Conservation (phyloP, 208 protist genomes). For the Novymonas esmeraldas region DNA sequence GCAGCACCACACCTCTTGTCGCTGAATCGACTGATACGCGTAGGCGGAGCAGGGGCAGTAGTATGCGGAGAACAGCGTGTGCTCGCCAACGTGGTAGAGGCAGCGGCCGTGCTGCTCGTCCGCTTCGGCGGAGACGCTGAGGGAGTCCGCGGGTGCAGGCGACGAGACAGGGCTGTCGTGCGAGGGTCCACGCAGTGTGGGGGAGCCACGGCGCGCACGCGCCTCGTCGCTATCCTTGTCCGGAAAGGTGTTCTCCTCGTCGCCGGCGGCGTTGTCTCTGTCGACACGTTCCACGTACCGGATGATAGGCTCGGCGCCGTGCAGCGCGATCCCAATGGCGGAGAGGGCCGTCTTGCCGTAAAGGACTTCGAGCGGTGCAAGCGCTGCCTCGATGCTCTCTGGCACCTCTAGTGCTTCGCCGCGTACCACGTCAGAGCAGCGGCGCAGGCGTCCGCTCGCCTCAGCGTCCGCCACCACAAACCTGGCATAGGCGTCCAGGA, state of each 20-base stretch:
- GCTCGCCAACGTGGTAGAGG: conserved; percentile 79
- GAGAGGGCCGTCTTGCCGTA: conserved; percentile 79
- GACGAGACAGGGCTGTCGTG: background rate
- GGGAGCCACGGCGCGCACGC: too few species aligned
- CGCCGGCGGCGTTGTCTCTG: background rate
- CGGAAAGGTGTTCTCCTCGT: background rate
- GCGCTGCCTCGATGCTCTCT: conserved; percentile 44
- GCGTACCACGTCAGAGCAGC: background rate
- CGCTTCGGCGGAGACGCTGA: background rate
- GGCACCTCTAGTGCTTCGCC: background rate
- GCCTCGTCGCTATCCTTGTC: background rate
- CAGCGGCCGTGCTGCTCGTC: conserved; percentile 27
- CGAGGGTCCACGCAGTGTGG: too few species aligned
- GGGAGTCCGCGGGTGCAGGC: too few species aligned
- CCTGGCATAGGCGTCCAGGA: conserved; percentile 45
- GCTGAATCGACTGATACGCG: conserved; percentile 69
- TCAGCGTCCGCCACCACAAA: conserved; percentile 27
- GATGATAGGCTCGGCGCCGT: conserved; percentile 66
- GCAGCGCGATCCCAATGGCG: conserved; percentile 75
- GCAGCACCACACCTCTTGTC: conserved; percentile 76
- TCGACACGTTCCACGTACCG: conserved; percentile 50
- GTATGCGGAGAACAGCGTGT: conserved; percentile 72
- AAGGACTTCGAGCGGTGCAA: conserved; percentile 76
- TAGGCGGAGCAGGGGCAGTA: conserved; percentile 88
- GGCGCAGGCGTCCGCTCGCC: background rate